These are phyloP conservation scores for Corynespora cassiicola DNA, from an alignment of 2,329 filamentous ascomycete species.

Conservation along the genomic window DNA sequence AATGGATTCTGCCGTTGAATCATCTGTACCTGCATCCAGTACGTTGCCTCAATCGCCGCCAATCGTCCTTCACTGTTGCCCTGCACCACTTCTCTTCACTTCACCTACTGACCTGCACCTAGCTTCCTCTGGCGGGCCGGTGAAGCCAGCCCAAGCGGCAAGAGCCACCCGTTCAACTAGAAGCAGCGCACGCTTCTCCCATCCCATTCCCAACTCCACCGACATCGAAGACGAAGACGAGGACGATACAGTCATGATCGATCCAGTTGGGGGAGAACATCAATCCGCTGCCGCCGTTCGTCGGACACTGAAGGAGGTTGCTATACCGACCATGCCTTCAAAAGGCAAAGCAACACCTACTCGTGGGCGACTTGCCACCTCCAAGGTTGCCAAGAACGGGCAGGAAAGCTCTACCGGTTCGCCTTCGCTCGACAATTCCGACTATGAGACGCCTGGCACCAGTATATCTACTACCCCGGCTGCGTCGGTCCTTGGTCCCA, in stretches of 20 bases:
- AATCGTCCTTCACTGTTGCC: neutral
- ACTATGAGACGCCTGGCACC: slow-evolving; percentile 68
- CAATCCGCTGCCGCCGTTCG: slow-evolving; percentile 16
- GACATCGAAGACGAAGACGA: slow-evolving; percentile 36
- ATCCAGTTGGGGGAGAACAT: slow-evolving; percentile 10
- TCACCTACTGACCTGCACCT: slow-evolving; percentile 7
- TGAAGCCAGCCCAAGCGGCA: slow-evolving; percentile 2
- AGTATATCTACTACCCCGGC: slow-evolving; percentile 64
- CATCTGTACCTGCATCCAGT: slow-evolving; percentile 6
- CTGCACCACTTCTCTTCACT: neutral
- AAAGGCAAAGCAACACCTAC: slow-evolving; percentile 19
- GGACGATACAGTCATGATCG: slow-evolving; percentile 20
- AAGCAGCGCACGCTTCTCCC: slow-evolving; percentile 29
- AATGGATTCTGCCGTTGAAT: no score
- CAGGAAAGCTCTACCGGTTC: slow-evolving; percentile 36
- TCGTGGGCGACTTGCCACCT: slow-evolving; percentile 14
- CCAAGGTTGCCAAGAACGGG: slow-evolving; percentile 15
- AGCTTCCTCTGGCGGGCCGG: slow-evolving; percentile 11
- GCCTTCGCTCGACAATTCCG: slow-evolving; percentile 48
- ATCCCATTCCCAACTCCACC: slow-evolving; percentile 40
- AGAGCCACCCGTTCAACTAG: slow-evolving; percentile 6
- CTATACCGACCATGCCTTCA: slow-evolving; percentile 31
- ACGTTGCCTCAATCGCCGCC: slow-evolving; percentile 6
- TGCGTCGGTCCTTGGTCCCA: slow-evolving; percentile 39
- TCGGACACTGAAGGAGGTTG: slow-evolving; percentile 39